Base-by-base conservation (phyloP, 768 basidiomycete species). In the Melanogaster broomeanus region DNA sequence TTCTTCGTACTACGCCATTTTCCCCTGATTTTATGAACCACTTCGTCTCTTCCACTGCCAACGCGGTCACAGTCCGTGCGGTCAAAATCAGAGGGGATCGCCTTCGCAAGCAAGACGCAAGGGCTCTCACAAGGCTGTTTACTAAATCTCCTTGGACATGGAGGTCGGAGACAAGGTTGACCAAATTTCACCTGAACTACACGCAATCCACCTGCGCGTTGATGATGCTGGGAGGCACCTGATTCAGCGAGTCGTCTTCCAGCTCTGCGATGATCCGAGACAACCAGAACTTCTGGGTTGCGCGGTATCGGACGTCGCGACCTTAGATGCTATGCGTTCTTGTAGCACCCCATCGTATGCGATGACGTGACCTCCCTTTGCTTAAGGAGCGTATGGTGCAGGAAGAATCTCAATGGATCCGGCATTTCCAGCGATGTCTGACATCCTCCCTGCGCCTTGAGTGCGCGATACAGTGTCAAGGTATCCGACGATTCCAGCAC, bases 51-150 rank as follows among this genome's bases (percentile, higher is more conserved):
- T 78, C 72, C 1, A 24, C 39, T 47, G 71, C 56, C 13, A 88
- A 72, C 0, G 51, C 60, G 2, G 49, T 87, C 84, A 61, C 85
- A 87, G 18, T 73, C 70, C 2, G 69, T 63, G 19, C 87, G 77
- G 56, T 87, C 83, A 58, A 88, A 86, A 47, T 73, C 78, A 70
- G 89, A 89, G 19, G 88, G 64, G 12, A 89, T 78, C 0, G 84
- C 87, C n/a, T n/a, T 4, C 85, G 85, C 84, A 16, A 25, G 18
- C 30, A 4, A 18, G 9, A 18, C 43, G 27, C 24, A 34, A 43
- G 44, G 25, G 27, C 19, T 1, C 6, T 9, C 42, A 41, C 6
- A 35, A 25, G 28, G 10, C 0, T 6, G 69, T 84, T 60, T 57
- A 86, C 85, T 31, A 88, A 72, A 52, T 83, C 72, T 5, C 75